Percentiles rank a stretch among this genome's conserved stretches.
These are phyloP conservation scores for Blepharisma japonicum DNA, from an alignment of 73 alveolate genomes.

Conservation along the genomic window DNA sequence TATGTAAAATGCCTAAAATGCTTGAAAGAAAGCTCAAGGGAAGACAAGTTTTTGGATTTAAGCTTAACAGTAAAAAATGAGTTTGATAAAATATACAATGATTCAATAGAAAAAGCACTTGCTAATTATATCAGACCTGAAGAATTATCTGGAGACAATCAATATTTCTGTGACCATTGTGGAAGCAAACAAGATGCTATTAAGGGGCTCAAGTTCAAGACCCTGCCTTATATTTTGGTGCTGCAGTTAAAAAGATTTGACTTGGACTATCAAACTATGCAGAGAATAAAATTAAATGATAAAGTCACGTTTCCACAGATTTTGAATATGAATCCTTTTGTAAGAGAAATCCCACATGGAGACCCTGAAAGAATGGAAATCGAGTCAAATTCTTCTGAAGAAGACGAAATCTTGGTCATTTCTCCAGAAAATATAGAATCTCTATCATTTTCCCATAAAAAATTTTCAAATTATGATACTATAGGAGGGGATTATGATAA, in stretches of 20 bases:
- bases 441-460: too few species aligned
- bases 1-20: constrained; percentile 85
- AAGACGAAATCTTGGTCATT: too few species aligned
- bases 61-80: constrained; percentile 79
- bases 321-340: constrained; percentile 49
- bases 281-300: constrained; percentile 76
- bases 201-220: constrained; percentile 75
- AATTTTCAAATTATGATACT: neutral
- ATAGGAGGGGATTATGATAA: neutral
- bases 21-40: constrained; percentile 63
- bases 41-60: constrained; percentile 76
- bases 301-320: constrained; percentile 67
- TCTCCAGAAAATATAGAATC: too few species aligned
- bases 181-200: constrained; percentile 84
- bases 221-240: constrained; percentile 69
- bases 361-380: neutral
- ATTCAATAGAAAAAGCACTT: constrained; percentile 83
- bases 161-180: constrained; percentile 82
- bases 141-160: constrained; percentile 69
- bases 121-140: constrained; percentile 86
- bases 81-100: constrained; percentile 74
- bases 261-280: constrained; percentile 68
- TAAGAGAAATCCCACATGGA: neutral
- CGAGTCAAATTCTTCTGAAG: too few species aligned
- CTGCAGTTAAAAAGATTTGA: constrained; percentile 82